phyloP scores from a whole-genome alignment of 441 rosid genomes.

The Populus hybrid region DNA sequence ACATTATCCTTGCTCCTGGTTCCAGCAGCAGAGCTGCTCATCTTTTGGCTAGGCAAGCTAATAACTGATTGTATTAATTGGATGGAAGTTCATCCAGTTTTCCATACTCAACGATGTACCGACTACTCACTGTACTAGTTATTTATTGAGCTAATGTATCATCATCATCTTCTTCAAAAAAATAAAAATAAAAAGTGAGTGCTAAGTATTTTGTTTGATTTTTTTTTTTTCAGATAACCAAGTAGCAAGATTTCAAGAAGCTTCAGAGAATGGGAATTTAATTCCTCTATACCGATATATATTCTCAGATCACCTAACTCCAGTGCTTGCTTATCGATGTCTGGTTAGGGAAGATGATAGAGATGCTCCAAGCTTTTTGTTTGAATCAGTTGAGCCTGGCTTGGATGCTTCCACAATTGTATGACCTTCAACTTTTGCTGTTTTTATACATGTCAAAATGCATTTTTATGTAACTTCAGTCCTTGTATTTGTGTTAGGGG shows the following conservation, averaged over 20 bases:
- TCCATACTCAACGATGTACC: background rate
- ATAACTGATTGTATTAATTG: background rate
- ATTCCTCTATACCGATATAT: slow-evolving; percentile 67
- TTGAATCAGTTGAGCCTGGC: slow-evolving; percentile 90
- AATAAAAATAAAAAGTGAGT: background rate
- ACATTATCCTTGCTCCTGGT: background rate
- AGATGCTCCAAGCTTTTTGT: slow-evolving; percentile 95
- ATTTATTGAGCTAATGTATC: background rate
- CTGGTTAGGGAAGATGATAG: slow-evolving; percentile 93
- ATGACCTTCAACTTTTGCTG: slow-evolving; percentile 16
- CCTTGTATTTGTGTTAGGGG: slow-evolving; percentile 41
- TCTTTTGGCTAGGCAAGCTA: background rate
- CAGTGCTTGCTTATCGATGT: slow-evolving; percentile 82
- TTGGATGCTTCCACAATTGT: slow-evolving; percentile 56
- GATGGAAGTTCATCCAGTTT: background rate
- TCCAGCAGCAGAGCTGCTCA: background rate
- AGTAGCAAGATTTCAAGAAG: slow-evolving; percentile 54
- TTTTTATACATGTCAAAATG: background rate
- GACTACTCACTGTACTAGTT: background rate
- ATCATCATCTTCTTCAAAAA: background rate
- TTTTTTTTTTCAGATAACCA: slow-evolving; percentile 40
- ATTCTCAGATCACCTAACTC: slow-evolving; percentile 89
- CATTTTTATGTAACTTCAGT: background rate
- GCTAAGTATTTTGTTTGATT: background rate
- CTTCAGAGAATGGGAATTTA: slow-evolving; percentile 70